A percentile compares a stretch with the other conserved stretches of the same genome.
Conservation (phyloP, 371 early-diverging fungal genomes). For the Mucor ambiguus region DNA sequence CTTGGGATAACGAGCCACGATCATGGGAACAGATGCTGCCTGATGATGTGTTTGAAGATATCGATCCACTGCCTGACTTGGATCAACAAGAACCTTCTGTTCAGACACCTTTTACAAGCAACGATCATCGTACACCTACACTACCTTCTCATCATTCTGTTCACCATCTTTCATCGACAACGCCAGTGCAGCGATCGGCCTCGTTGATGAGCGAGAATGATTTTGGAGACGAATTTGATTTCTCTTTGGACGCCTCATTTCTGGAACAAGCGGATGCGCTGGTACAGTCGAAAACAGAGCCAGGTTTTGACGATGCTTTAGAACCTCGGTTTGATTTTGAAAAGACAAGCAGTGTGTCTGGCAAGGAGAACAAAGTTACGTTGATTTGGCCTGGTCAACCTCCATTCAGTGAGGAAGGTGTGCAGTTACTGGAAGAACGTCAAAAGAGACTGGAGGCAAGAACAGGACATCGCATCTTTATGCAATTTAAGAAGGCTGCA, state of each 20-base stretch:
- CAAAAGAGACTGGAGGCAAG: constrained; percentile 13
- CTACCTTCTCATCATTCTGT: background rate
- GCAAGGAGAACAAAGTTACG: background rate
- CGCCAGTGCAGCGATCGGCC: background rate
- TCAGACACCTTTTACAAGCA: background rate
- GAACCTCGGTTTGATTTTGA: constrained; percentile 19
- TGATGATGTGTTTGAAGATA: background rate
- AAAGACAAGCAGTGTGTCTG: background rate
- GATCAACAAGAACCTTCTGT: background rate
- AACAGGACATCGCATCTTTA: constrained; percentile 9
- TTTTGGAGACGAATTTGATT: constrained; percentile 4
- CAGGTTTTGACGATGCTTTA: constrained; percentile 12
- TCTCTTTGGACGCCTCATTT: constrained; percentile 2
- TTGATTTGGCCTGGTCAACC: constrained; percentile 4
- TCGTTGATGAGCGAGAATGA: background rate
- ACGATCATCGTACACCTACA: background rate
- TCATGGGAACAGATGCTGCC: constrained; percentile 16
- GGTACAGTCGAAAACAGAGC: background rate
- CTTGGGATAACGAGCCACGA: background rate
- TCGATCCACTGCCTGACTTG: background rate
- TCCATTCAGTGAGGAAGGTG: constrained; percentile 9
- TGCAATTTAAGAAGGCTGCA: background rate
- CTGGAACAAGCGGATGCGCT: constrained; percentile 4
- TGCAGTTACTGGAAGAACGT: constrained; percentile 5
- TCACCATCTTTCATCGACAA: background rate